Evolutionary conservation across 805 yeast genomes (phyloP).

Genomic region (Millerozyma acaciae): DNA sequence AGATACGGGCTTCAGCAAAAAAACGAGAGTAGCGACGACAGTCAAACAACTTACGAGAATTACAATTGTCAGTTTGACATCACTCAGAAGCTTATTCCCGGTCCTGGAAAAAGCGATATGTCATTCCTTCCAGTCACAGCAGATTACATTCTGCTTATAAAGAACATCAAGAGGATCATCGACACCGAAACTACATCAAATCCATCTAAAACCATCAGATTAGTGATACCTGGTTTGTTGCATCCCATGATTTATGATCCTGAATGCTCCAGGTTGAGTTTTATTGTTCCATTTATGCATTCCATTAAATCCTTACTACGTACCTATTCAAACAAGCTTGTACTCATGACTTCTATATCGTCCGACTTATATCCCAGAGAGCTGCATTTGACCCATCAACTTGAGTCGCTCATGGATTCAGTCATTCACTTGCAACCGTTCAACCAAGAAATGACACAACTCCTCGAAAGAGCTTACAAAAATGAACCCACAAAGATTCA

Average conservation of each 20-base stretch:
- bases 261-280: slow-evolving; percentile 38
- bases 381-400: slow-evolving; percentile 40
- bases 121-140: slow-evolving; percentile 46
- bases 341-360: slow-evolving; percentile 54
- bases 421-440: slow-evolving; percentile 78
- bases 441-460: slow-evolving; percentile 63
- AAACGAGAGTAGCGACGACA: slow-evolving; percentile 15
- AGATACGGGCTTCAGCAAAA: slow-evolving; percentile 59
- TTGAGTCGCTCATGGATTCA: slow-evolving; percentile 61
- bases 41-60: slow-evolving; percentile 37
- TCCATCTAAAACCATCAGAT: slow-evolving; percentile 50
- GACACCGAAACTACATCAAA: slow-evolving; percentile 33
- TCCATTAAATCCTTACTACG: slow-evolving; percentile 52
- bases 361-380: slow-evolving; percentile 62
- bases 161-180: slow-evolving; percentile 42
- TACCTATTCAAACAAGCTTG: slow-evolving; percentile 42
- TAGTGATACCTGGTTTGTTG: slow-evolving; percentile 72
- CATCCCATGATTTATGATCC: slow-evolving; percentile 75
- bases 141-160: slow-evolving; percentile 20
- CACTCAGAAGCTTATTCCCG: slow-evolving; percentile 65
- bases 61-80: slow-evolving; percentile 72
- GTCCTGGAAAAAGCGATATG: slow-evolving; percentile 60
- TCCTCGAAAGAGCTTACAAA: slow-evolving; percentile 65
- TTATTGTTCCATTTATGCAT: slow-evolving; percentile 59
- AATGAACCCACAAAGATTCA: slow-evolving; percentile 71